Base-by-base conservation (phyloP, 2,329 filamentous ascomycete species). In the Onygenales sp. region DNA sequence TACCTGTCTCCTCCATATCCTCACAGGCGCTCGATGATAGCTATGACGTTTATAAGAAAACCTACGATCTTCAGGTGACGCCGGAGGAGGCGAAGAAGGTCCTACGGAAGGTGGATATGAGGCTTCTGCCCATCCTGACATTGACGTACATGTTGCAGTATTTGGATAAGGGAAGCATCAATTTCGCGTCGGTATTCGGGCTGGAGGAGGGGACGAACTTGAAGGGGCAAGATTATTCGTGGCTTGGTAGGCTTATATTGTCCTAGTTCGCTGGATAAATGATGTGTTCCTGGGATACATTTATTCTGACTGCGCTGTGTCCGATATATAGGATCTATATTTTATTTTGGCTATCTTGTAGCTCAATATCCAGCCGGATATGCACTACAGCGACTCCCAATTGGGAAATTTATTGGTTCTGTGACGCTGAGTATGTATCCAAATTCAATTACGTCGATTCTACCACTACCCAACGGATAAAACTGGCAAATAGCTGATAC, bases 71-170 rank as follows among this genome's bases (percentile, higher is more conserved):
- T 11, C 13, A 51, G 48, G 54, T 44, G 41, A 58, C 63, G 2
- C 49, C 56, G 7, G 59, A 58, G 31, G 54, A 57, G 17, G 63
- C 64, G 52, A 63, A 53, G 35, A 62, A 51, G 42, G 33, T 66
- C 44, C 56, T 82, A 43, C 69, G 74, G 17, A 81, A 80, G 63
- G 80, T 83, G 55, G 80, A 83, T 60, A 70, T 67, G 59, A 68
- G 68, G 13, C 67, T 83, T 8, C 73, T 83, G 11, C 78, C 80
- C 1, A 67, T 82, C 83, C 21, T 78, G 55, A 79, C 56, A 56
- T 75, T 48, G 13, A 13, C 31, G 39, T 50, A 39, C 31, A 50
- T 50, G 47, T 32, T 50, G 10, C 65, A 68, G 49, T 65, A 62
- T 46, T 55, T 66, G 7, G 65, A 68, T 54, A 68, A 67, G 55